Base-by-base conservation (phyloP, 768 basidiomycete species). In the Tulasnella calospora region DNA sequence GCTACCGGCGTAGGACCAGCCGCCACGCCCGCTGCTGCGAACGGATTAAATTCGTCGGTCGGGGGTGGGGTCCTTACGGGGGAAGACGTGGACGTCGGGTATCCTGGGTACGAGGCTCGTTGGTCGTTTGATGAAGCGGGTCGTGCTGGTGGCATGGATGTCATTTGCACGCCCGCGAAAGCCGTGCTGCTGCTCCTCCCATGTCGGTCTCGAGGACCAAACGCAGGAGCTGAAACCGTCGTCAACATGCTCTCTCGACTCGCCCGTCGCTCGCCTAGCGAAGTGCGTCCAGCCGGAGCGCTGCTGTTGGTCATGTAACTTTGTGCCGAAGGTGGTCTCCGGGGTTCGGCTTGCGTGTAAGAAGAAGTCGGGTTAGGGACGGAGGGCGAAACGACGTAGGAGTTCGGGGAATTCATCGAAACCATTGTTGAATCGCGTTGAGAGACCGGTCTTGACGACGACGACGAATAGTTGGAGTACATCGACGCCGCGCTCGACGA, bases 281-380 rank as follows among this genome's bases (percentile, higher is more conserved):
- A 30, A 23, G 21, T 7, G 15, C 55, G 74, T 8, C 38, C 38
- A 13, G 21, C 30, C n/a, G 74, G 44, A 1, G 36, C 55, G 46
- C 38, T 55, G 35, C 6, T 75, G 46, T 75, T 75, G 74, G 38
- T 75, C 38, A 36, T 75, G 74, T 15, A 75, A 13, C 46, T 38
- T 12, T 75, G 51, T n/a, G 44, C 36, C n/a, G 74, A 61, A 33
- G 44, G 44, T 47, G 38, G 74, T 36, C 36, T 41, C 36, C 55
- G n/a, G 35, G 74, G 41, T n/a, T 55, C 36, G 36, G 44, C 12
- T 55, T 75, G 74, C n/a, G 44, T 36, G 23, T 75, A 75, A 2
- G 51, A 47, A 33, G 67, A 27, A 27, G 69, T 40, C 41, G 77
- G 30, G 7, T 12, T 7, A 33, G 75, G 57, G 13, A 6, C 55